phyloP scores from a whole-genome alignment of 2,329 filamentous ascomycete genomes.

The Clonostachys chloroleuca region DNA sequence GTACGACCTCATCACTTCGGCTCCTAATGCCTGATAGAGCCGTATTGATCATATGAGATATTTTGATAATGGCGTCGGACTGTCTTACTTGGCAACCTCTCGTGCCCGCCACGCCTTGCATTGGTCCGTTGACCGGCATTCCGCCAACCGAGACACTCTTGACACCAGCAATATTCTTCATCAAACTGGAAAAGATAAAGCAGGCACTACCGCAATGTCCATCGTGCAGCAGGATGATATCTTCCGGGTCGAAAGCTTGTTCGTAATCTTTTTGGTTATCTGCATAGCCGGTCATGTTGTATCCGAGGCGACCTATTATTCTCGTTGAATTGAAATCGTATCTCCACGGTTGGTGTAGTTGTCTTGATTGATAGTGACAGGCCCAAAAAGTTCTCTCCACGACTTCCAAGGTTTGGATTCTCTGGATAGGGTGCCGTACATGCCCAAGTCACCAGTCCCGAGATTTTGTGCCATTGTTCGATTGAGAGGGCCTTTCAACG shows the following conservation, averaged over 20 bases:
- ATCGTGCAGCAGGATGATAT: constrained; percentile 42
- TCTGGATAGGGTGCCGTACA: constrained; percentile 1
- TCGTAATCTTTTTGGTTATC: neutral
- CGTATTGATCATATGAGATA: neutral
- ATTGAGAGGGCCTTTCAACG: too few species aligned
- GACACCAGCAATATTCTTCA: constrained; percentile 46
- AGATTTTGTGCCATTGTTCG: too few species aligned
- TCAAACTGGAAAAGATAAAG: constrained; percentile 50
- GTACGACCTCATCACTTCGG: too few species aligned
- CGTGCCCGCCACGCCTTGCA: constrained; percentile 55
- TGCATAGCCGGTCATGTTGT: constrained; percentile 42
- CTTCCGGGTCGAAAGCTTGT: constrained; percentile 24
- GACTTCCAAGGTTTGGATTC: neutral
- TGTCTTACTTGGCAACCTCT: constrained; percentile 41
- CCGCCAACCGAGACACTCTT: constrained; percentile 55
- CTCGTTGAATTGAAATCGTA: constrained; percentile 20
- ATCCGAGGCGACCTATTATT: constrained; percentile 25
- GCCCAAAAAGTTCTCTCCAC: too few species aligned
- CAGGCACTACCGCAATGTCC: constrained; percentile 58
- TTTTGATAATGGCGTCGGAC: constrained; percentile 12
- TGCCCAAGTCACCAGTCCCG: neutral
- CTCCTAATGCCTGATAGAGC: too few species aligned
- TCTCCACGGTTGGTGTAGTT: neutral
- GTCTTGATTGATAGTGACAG: constrained; percentile 11
- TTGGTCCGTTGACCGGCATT: constrained; percentile 40